phyloP scores from a whole-genome alignment of 1,284 basidiomycete species.

The Ustilago trichophora region DNA sequence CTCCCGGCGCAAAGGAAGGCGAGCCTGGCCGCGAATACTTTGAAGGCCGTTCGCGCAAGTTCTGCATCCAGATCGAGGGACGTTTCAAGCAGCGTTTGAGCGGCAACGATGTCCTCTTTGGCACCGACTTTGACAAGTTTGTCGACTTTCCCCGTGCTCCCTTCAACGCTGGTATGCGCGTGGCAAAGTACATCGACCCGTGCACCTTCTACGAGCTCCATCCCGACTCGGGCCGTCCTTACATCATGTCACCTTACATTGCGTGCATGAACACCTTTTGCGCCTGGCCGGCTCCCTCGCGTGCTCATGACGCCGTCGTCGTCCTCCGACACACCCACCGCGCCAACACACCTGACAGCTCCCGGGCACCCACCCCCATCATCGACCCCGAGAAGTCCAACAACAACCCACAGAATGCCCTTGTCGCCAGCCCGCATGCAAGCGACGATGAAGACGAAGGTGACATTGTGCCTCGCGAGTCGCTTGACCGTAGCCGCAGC shows the following conservation, averaged over 20 bases:
- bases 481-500: slow-evolving; percentile 34
- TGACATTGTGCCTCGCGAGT: slow-evolving; percentile 67
- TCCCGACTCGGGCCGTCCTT: slow-evolving; percentile 67
- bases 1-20: slow-evolving; percentile 61
- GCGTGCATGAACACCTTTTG: slow-evolving; percentile 68
- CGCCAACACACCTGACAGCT: slow-evolving; percentile 11
- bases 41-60: slow-evolving; percentile 65
- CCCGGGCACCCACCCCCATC: slow-evolving; percentile 27
- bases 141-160: slow-evolving; percentile 64
- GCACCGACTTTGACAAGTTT: slow-evolving; percentile 62
- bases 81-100: slow-evolving; percentile 65
- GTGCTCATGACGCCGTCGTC: slow-evolving; percentile 66
- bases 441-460: slow-evolving; percentile 53
- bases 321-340: slow-evolving; percentile 59
- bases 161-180: slow-evolving; percentile 68
- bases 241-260: slow-evolving; percentile 68
- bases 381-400: slow-evolving; percentile 45
- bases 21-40: slow-evolving; percentile 63
- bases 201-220: slow-evolving; percentile 60
- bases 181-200: slow-evolving; percentile 67
- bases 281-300: slow-evolving; percentile 66
- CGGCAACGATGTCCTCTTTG: slow-evolving; percentile 61
- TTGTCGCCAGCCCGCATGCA: slow-evolving; percentile 33
- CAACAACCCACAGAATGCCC: slow-evolving; percentile 25
- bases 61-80: slow-evolving; percentile 69